A percentile compares a stretch with the other conserved stretches of the same genome.
phyloP scores from a whole-genome alignment of 805 yeast genomes.

The Ogataea paradorogensis region DNA sequence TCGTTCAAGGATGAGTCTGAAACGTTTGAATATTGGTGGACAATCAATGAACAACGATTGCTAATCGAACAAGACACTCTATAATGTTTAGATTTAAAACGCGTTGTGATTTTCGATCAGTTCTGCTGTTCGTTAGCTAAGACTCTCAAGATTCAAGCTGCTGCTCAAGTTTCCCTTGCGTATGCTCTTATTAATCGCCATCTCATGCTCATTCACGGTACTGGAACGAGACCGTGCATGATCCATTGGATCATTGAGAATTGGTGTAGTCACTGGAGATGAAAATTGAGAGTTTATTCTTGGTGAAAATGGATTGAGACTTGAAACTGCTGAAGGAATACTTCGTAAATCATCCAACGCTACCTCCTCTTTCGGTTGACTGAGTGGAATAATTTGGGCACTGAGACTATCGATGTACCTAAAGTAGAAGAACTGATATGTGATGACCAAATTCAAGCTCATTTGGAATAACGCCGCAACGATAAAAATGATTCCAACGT shows the following conservation, averaged over 20 bases:
- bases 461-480: conserved; percentile 77
- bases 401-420: conserved; percentile 30
- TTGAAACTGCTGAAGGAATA: conserved; percentile 6
- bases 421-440: conserved; percentile 68
- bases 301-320: conserved; percentile 11
- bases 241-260: conserved; percentile 13
- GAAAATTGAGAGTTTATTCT: conserved; percentile 5
- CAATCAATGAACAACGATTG: conserved; percentile 38
- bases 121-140: conserved; percentile 1
- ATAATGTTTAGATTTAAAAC: background rate
- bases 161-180: conserved; percentile 13
- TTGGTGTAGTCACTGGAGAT: conserved; percentile 14
- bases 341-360: conserved; percentile 4
- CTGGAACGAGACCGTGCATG: conserved; percentile 22
- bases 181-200: conserved; percentile 2
- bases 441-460: conserved; percentile 67
- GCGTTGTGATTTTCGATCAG: conserved; percentile 1
- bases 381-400: conserved; percentile 1
- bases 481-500: conserved; percentile 62
- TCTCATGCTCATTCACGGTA: conserved; percentile 23
- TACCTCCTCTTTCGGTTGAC: conserved; percentile 1
- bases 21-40: conserved; percentile 53
- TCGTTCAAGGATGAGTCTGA: conserved; percentile 39
- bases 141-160: conserved; percentile 6
- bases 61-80: conserved; percentile 6